Evolutionary conservation across 192 early-diverging fungal species (phyloP).

Genomic region (Mortierella claussenii): DNA sequence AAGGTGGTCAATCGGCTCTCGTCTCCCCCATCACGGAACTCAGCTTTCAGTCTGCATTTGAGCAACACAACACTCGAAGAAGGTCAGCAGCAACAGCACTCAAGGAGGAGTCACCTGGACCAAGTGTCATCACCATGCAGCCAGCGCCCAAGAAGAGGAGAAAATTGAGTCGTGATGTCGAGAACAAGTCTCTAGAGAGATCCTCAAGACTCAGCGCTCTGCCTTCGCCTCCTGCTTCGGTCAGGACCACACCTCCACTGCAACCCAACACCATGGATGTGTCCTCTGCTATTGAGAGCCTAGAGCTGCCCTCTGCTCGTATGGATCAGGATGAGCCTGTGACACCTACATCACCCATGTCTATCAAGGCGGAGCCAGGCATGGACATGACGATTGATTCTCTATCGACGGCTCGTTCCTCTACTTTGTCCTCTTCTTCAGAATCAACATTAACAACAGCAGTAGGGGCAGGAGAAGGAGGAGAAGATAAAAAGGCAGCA

Average conservation of each 20-base stretch:
- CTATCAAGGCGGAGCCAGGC: background rate
- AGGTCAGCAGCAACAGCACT: background rate
- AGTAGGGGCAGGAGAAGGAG: background rate
- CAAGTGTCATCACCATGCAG: constrained; percentile 11
- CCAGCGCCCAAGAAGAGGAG: constrained; percentile 15
- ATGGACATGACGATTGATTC: no score
- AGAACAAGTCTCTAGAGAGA: background rate
- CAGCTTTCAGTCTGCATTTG: constrained; percentile 2
- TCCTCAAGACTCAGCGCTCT: constrained; percentile 19
- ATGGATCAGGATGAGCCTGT: constrained; percentile 11
- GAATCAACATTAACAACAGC: background rate
- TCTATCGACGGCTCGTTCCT: background rate
- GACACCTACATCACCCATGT: constrained; percentile 25
- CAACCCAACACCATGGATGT: constrained; percentile 11
- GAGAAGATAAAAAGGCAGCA: background rate
- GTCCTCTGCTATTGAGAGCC: constrained; percentile 1
- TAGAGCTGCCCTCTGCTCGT: background rate
- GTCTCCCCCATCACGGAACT: constrained; percentile 11
- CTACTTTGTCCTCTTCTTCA: background rate
- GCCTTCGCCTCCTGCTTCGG: constrained; percentile 39
- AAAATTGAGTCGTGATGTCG: constrained; percentile 21
- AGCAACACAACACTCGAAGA: constrained; percentile 2
- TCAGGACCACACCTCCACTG: constrained; percentile 30
- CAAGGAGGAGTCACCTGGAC: background rate
- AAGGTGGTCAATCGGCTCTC: background rate